Percentiles rank a stretch among this genome's conserved stretches.
These are phyloP conservation scores for Penicillium coffeae DNA, from an alignment of 495 filamentous ascomycete genomes.

Conservation along the genomic window DNA sequence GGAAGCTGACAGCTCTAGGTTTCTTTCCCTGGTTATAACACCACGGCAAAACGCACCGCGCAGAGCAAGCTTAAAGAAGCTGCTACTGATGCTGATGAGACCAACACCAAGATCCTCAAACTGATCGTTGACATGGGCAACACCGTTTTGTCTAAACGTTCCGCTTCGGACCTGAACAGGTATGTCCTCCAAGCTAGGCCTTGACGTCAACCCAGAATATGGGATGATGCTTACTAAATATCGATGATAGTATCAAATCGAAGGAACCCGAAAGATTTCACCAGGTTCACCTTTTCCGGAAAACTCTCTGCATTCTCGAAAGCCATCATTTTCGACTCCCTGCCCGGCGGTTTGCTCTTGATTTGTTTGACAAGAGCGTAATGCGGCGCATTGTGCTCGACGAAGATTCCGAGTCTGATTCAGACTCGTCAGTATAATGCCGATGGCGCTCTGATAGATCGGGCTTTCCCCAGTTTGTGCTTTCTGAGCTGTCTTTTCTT, in stretches of 20 bases:
- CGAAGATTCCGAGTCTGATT: slow-evolving; percentile 52
- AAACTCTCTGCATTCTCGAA: slow-evolving; percentile 82
- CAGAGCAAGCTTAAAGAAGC: slow-evolving; percentile 42
- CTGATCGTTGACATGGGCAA: slow-evolving; percentile 85
- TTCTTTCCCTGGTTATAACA: slow-evolving; percentile 35
- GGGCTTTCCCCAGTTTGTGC: neutral
- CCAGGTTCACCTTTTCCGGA: slow-evolving; percentile 71
- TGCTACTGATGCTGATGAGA: slow-evolving; percentile 58
- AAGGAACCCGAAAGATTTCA: slow-evolving; percentile 68
- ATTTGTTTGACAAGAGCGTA: slow-evolving; percentile 88
- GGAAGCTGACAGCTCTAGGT: slow-evolving; percentile 22
- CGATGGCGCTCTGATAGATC: slow-evolving; percentile 11
- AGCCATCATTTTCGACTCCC: slow-evolving; percentile 82
- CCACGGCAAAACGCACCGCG: slow-evolving; percentile 35
- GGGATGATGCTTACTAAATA: slow-evolving; percentile 7
- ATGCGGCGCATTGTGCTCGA: slow-evolving; percentile 74
- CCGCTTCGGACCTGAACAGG: slow-evolving; percentile 66
- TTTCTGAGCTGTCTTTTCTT: neutral
- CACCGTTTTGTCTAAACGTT: slow-evolving; percentile 76
- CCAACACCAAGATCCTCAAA: slow-evolving; percentile 69
- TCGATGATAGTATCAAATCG: slow-evolving; percentile 53
- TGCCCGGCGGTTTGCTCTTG: slow-evolving; percentile 81
- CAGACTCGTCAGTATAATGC: slow-evolving; percentile 30
- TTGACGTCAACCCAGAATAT: too few species aligned
- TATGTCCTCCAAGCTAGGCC: too few species aligned